Conservation (phyloP, 345 rosid genomes). For the Moricandia arvensis region DNA sequence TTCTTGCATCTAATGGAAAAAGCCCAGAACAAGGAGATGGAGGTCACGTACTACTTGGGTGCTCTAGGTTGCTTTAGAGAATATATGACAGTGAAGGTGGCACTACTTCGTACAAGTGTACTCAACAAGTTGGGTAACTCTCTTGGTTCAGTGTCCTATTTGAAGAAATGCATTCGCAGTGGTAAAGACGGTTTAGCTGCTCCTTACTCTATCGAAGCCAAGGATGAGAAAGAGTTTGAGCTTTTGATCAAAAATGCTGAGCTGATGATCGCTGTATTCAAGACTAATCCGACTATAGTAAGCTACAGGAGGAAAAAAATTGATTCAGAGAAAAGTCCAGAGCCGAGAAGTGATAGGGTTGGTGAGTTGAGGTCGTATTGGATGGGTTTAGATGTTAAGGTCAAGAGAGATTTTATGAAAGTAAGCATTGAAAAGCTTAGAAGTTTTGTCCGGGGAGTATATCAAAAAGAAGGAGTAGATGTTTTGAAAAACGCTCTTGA, state of each 20-base stretch:
- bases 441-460: background rate
- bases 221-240: background rate
- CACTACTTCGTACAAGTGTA: background rate
- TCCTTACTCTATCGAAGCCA: background rate
- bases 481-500: background rate
- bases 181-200: background rate
- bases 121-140: background rate
- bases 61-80: background rate
- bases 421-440: conserved; percentile 7
- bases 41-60: background rate
- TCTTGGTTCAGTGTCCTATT: background rate
- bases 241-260: background rate
- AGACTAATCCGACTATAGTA: background rate
- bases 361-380: conserved; percentile 1
- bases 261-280: background rate
- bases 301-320: background rate
- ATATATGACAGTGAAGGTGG: background rate
- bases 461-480: background rate
- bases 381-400: background rate
- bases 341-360: background rate
- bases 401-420: conserved; percentile 17
- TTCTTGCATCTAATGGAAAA: background rate
- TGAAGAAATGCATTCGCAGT: background rate
- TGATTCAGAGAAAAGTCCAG: background rate
- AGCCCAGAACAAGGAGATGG: background rate